phyloP scores from a whole-genome alignment of 2,329 filamentous ascomycete genomes.

The Penicillium sp. region DNA sequence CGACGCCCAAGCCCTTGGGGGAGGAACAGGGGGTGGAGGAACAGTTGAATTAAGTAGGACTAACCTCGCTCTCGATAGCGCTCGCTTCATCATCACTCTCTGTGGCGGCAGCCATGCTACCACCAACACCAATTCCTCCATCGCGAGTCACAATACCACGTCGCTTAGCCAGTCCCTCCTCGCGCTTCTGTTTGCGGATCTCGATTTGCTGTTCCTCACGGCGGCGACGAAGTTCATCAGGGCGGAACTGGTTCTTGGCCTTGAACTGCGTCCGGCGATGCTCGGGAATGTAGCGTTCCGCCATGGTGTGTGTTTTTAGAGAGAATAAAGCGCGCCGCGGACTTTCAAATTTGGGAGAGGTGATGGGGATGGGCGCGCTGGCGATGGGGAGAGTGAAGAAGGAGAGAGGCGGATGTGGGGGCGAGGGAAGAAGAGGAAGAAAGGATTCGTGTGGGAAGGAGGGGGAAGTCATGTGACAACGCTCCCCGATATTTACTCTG shows the following conservation, averaged over 20 bases:
- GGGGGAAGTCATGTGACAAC: constrained; percentile 30
- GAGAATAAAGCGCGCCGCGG: constrained; percentile 37
- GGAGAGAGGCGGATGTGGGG: constrained; percentile 23
- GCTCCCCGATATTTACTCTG: constrained; percentile 17
- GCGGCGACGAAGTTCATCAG: constrained; percentile 95
- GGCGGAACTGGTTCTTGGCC: constrained; percentile 99
- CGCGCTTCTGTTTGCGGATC: constrained; percentile 97
- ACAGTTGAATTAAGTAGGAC: constrained; percentile 41
- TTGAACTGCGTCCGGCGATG: constrained; percentile 99
- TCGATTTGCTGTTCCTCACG: constrained; percentile 99
- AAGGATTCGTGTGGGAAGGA: constrained; percentile 33
- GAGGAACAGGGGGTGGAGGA: constrained; percentile 8
- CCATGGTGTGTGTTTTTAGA: constrained; percentile 65
- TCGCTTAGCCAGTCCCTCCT: constrained; percentile 98
- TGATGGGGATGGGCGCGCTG: constrained; percentile 25
- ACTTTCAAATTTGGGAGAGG: constrained; percentile 18
- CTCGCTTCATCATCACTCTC: constrained; percentile 97
- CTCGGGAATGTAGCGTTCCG: constrained; percentile 98
- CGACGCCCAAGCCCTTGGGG: not conserved
- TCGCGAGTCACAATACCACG: constrained; percentile 87
- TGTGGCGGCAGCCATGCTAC: constrained; percentile 77
- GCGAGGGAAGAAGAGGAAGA: constrained; percentile 27
- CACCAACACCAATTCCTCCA: constrained; percentile 58
- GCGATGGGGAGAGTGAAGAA: constrained; percentile 14
- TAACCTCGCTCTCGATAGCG: constrained; percentile 94